Evolutionary conservation across 345 rosid species (phyloP).

Genomic region (Raphanus sativus): DNA sequence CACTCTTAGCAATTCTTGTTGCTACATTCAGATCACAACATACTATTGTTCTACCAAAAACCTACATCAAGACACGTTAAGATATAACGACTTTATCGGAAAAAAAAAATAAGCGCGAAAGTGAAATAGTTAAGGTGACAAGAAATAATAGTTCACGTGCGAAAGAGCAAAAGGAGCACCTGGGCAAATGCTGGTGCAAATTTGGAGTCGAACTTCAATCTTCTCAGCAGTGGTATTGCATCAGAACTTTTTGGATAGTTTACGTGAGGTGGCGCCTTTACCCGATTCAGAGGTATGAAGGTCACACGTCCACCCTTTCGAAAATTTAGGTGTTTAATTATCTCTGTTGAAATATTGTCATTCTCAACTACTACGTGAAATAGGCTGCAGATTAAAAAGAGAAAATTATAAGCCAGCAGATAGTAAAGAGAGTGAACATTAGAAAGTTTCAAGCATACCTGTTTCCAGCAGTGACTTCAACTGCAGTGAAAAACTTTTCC

Average conservation of each 20-base stretch:
- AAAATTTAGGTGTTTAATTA: conserved; percentile 85
- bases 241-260: conserved; percentile 77
- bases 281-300: conserved; percentile 90
- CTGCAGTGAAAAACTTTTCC: conserved; percentile 90
- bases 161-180: conserved; percentile 41
- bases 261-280: conserved; percentile 76
- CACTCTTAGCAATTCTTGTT: conserved; percentile 83
- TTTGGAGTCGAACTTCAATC: conserved; percentile 65
- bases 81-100: no score
- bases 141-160: not conserved
- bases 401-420: not conserved
- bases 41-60: conserved; percentile 89
- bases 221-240: conserved; percentile 79
- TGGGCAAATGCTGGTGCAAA: conserved; percentile 76
- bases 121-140: not conserved
- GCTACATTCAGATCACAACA: conserved; percentile 93
- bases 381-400: conserved; percentile 50
- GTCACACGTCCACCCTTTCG: conserved; percentile 90
- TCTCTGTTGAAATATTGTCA: conserved; percentile 85
- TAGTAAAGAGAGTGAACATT: not conserved
- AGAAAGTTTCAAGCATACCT: conserved; percentile 47
- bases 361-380: conserved; percentile 95
- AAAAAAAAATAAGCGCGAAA: no score
- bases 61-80: conserved; percentile 42
- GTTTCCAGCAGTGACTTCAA: conserved; percentile 98